phyloP scores from a whole-genome alignment of 2,329 filamentous ascomycete genomes.

The Neopestalotiopsis sp. region DNA sequence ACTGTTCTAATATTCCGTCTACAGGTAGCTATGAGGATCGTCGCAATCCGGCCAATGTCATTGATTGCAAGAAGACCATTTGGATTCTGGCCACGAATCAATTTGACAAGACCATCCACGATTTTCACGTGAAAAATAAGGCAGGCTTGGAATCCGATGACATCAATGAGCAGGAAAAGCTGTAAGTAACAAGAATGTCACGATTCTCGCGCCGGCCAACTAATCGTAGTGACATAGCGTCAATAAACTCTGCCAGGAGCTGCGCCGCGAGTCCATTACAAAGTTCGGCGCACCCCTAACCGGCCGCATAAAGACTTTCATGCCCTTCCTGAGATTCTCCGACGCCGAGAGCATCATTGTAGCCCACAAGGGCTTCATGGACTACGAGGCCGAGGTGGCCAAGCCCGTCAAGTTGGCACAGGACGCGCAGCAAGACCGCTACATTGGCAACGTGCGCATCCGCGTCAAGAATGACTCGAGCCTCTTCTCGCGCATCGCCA shows the following conservation, averaged over 20 bases:
- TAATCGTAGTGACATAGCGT: background rate
- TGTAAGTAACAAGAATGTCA: slow-evolving; percentile 1
- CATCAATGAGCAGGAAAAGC: slow-evolving; percentile 18
- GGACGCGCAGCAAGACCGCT: slow-evolving; percentile 33
- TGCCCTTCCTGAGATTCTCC: slow-evolving; percentile 32
- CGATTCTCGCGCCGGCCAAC: background rate
- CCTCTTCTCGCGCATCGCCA: slow-evolving; percentile 37
- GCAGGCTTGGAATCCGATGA: slow-evolving; percentile 20
- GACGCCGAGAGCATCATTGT: slow-evolving; percentile 41
- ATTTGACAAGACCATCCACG: slow-evolving; percentile 43
- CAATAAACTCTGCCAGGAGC: slow-evolving; percentile 22
- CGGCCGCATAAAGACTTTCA: slow-evolving; percentile 42
- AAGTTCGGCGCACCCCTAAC: slow-evolving; percentile 41
- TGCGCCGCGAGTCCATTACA: slow-evolving; percentile 21
- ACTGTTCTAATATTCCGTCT: background rate
- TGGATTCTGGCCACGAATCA: slow-evolving; percentile 56
- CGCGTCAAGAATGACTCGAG: slow-evolving; percentile 34
- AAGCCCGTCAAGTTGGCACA: slow-evolving; percentile 35
- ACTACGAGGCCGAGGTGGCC: slow-evolving; percentile 33
- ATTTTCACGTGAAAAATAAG: slow-evolving; percentile 40
- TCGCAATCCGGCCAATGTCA: slow-evolving; percentile 30
- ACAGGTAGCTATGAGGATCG: slow-evolving; percentile 46
- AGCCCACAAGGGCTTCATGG: slow-evolving; percentile 46
- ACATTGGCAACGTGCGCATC: slow-evolving; percentile 41
- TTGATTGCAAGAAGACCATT: slow-evolving; percentile 51